Percentiles rank a stretch among this genome's conserved stretches.
Conservation (phyloP, 495 filamentous ascomycete genomes). For the Neurospora sp. region DNA sequence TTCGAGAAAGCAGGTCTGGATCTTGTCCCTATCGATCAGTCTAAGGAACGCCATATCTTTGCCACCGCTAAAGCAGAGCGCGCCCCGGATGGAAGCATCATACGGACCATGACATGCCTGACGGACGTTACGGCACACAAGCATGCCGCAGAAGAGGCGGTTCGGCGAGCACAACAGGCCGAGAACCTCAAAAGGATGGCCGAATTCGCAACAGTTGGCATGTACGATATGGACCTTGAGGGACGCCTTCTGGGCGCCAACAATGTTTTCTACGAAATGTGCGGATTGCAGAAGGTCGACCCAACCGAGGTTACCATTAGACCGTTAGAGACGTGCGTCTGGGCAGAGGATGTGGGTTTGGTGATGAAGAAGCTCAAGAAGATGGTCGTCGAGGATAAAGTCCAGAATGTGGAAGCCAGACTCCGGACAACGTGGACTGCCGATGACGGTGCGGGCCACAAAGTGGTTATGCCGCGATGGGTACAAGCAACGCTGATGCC, state of each 20-base stretch:
- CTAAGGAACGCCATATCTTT: constrained; percentile 27
- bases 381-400: constrained; percentile 18
- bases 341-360: constrained; percentile 17
- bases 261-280: constrained; percentile 37
- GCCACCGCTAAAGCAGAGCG: constrained; percentile 33
- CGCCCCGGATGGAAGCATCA: constrained; percentile 24
- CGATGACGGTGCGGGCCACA: constrained; percentile 20
- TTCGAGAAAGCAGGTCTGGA: constrained; percentile 33
- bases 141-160: constrained; percentile 31
- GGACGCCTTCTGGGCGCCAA: constrained; percentile 33
- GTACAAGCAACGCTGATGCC: constrained; percentile 30
- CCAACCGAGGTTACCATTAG: constrained; percentile 17
- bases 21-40: constrained; percentile 19
- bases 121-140: constrained; percentile 36
- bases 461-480: constrained; percentile 20
- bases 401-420: constrained; percentile 25
- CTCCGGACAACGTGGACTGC: constrained; percentile 23
- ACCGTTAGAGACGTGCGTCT: constrained; percentile 30
- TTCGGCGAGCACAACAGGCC: constrained; percentile 34
- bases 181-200: constrained; percentile 41
- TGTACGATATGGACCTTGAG: constrained; percentile 38
- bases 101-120: constrained; percentile 34
- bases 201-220: constrained; percentile 36
- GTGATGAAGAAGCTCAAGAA: constrained; percentile 17
- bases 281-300: constrained; percentile 26